Conservation (phyloP, 768 basidiomycete genomes). For the Lentinus brumalis region DNA sequence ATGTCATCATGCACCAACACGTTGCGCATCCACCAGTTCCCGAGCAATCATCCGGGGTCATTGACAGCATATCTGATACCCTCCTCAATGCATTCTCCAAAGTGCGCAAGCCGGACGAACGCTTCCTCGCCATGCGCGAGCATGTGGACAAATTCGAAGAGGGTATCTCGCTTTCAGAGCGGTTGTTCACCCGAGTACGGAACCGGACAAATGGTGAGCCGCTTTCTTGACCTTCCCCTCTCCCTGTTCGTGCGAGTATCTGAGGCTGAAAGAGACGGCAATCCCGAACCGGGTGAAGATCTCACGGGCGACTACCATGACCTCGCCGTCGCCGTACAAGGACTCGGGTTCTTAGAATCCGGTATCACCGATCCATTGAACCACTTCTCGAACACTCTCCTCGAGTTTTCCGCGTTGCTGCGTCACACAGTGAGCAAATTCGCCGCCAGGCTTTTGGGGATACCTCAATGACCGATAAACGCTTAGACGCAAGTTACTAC, state of each 20-base stretch:
- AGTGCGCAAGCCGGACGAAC: conserved; percentile 95
- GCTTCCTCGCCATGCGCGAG: conserved; percentile 91
- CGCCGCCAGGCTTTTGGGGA: background rate
- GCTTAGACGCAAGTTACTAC: conserved; percentile 83
- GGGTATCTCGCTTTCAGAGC: conserved; percentile 78
- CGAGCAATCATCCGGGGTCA: conserved; percentile 76
- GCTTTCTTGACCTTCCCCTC: conserved; percentile 23
- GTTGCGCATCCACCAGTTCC: conserved; percentile 87
- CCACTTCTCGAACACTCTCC: conserved; percentile 92
- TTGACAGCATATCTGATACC: conserved; percentile 96
- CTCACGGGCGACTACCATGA: conserved; percentile 97
- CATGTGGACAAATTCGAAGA: conserved; percentile 96
- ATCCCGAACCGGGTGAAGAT: conserved; percentile 85
- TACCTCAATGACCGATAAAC: background rate
- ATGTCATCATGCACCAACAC: conserved; percentile 97
- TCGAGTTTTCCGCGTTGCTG: conserved; percentile 90
- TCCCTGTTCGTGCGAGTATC: conserved; percentile 45
- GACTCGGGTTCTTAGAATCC: conserved; percentile 95
- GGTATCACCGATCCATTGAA: conserved; percentile 98
- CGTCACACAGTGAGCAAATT: conserved; percentile 70
- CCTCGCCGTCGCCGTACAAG: conserved; percentile 93
- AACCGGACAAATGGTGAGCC: conserved; percentile 85
- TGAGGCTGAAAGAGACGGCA: conserved; percentile 86
- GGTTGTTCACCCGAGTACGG: conserved; percentile 77
- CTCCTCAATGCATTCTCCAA: conserved; percentile 94